A percentile compares a stretch with the other conserved stretches of the same genome.
Conservation (phyloP, 768 basidiomycete genomes). For the Lactarius pseudohatsudake region DNA sequence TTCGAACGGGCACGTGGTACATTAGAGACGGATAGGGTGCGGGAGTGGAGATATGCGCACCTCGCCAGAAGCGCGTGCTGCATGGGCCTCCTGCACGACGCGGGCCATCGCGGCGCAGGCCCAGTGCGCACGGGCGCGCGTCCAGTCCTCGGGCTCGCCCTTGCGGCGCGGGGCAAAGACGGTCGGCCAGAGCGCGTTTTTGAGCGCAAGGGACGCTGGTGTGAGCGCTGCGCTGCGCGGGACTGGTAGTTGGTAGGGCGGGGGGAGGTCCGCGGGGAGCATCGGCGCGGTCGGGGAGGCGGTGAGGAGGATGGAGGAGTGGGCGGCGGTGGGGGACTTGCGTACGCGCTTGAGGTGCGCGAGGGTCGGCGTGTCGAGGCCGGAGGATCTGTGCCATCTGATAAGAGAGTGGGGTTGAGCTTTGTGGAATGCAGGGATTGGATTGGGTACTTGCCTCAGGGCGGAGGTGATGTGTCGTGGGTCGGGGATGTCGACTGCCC, state of each 20-base stretch:
- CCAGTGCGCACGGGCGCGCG: conserved; percentile 67
- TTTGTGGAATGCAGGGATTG: neutral
- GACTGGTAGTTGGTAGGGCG: conserved; percentile 59
- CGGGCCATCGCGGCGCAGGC: conserved; percentile 63
- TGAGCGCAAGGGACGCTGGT: conserved; percentile 57
- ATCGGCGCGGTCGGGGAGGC: conserved; percentile 42
- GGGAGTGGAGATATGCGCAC: conserved; percentile 39
- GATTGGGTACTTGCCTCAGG: conserved; percentile 50
- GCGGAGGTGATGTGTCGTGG: conserved; percentile 56
- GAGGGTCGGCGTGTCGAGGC: conserved; percentile 59
- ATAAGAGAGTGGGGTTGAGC: neutral
- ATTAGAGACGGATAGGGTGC: neutral
- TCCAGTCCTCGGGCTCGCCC: conserved; percentile 67
- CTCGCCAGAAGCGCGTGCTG: conserved; percentile 54
- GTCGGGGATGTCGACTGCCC: conserved; percentile 75
- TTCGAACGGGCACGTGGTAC: neutral
- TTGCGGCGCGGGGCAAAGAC: conserved; percentile 68
- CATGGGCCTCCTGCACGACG: conserved; percentile 50
- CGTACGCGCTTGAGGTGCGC: conserved; percentile 78
- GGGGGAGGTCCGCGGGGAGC: conserved; percentile 43
- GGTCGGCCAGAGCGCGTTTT: conserved; percentile 85
- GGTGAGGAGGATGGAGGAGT: conserved; percentile 56
- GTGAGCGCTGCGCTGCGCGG: conserved; percentile 72
- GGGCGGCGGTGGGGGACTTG: conserved; percentile 42
- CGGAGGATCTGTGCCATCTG: conserved; percentile 70